Evolutionary conservation across 2,329 filamentous ascomycete genomes (phyloP).

Genomic region (Pestalotiopsis sp.): DNA sequence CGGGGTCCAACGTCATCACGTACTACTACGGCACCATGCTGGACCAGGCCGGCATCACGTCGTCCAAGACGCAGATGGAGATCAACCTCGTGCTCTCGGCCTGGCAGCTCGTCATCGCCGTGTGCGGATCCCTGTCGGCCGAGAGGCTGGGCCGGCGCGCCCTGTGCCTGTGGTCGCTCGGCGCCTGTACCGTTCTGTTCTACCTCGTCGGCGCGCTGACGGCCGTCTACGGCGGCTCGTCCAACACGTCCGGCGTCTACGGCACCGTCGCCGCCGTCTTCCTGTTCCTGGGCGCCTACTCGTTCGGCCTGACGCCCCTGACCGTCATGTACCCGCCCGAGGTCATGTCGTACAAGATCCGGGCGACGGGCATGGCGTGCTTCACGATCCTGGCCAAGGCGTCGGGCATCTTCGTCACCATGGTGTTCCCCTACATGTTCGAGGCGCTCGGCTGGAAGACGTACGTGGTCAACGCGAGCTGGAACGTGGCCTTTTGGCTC

Average conservation of each 20-base stretch:
- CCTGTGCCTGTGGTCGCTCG: neutral
- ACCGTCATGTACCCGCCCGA: conserved; percentile 29
- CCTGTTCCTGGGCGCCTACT: conserved; percentile 29
- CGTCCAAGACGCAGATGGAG: conserved; percentile 41
- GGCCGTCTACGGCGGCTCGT: neutral
- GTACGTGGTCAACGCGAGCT: conserved; percentile 25
- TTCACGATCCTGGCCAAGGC: conserved; percentile 14
- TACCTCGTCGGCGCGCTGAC: conserved; percentile 16
- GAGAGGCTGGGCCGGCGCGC: conserved; percentile 8
- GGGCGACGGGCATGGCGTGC: conserved; percentile 39
- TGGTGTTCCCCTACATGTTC: conserved; percentile 22
- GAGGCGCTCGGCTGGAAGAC: conserved; percentile 25
- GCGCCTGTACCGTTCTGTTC: conserved; percentile 11
- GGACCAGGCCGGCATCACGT: conserved; percentile 46
- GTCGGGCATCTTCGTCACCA: conserved; percentile 17
- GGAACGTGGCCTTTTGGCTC: conserved; percentile 22
- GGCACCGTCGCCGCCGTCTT: conserved; percentile 25
- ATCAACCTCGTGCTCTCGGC: conserved; percentile 8
- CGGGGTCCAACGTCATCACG: conserved; percentile 42
- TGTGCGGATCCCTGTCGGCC: conserved; percentile 14
- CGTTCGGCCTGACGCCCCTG: conserved; percentile 31
- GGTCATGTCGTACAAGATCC: conserved; percentile 30
- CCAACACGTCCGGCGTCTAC: conserved; percentile 15
- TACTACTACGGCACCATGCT: conserved; percentile 46
- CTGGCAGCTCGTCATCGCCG: conserved; percentile 17